These are phyloP conservation scores for Wickerhamomyces sp. DNA, from an alignment of 1,139 yeast species.

Conservation along the genomic window DNA sequence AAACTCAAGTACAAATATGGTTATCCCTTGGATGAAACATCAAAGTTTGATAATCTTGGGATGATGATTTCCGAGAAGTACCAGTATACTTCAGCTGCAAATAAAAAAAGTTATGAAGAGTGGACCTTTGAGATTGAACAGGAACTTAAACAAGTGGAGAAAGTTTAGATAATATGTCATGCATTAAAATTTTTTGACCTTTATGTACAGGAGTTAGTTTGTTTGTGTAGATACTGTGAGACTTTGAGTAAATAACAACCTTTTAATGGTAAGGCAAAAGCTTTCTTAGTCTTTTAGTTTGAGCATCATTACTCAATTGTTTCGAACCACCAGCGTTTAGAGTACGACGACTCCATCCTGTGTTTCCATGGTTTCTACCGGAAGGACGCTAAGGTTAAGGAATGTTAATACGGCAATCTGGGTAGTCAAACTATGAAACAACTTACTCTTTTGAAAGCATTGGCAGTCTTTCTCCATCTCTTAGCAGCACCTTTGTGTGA, in stretches of 20 bases:
- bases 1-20: constrained; percentile 35
- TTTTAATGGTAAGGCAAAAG: constrained; percentile 33
- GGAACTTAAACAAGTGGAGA: background rate
- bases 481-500: constrained; percentile 58
- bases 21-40: constrained; percentile 10
- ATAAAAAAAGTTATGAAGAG: constrained; percentile 4
- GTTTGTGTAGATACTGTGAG: too few relatives aligned
- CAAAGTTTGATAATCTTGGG: constrained; percentile 4
- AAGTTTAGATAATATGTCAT: too few relatives aligned
- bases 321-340: constrained; percentile 62
- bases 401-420: background rate
- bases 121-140: constrained; percentile 6
- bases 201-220: constrained; percentile 1
- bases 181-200: too few relatives aligned
- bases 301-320: constrained; percentile 47
- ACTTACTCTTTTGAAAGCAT: constrained; percentile 34
- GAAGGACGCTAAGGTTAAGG: constrained; percentile 50
- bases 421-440: background rate
- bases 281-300: constrained; percentile 43
- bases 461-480: constrained; percentile 72
- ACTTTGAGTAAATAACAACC: background rate
- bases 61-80: constrained; percentile 13
- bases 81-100: constrained; percentile 8
- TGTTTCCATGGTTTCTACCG: constrained; percentile 90
- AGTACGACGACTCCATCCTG: constrained; percentile 72